Conservation (phyloP, 225 moss, liverwort and hornwort species). For the Polytrichum formosum region DNA sequence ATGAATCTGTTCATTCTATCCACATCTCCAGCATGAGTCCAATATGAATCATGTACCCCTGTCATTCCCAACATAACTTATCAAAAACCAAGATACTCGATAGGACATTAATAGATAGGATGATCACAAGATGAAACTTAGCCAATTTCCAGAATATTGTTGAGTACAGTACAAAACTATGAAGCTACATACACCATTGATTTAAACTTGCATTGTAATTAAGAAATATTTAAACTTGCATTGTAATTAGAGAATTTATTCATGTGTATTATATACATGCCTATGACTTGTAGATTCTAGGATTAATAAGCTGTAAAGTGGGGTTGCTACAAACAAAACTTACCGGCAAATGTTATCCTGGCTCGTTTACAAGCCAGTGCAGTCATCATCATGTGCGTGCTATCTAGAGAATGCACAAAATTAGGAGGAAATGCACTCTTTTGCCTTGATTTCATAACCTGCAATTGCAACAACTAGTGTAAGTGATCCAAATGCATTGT, state of each 20-base stretch:
- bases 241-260: too few species aligned
- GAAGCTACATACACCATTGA: too few species aligned
- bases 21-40: slow-evolving; percentile 54
- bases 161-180: too few species aligned
- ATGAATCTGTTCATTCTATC: slow-evolving; percentile 38
- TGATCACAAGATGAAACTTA: too few species aligned
- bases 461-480: slow-evolving; percentile 37
- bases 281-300: too few species aligned
- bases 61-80: not conserved
- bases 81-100: not conserved
- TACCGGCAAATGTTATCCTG: slow-evolving; percentile 46
- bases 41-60: slow-evolving; percentile 68
- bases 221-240: too few species aligned
- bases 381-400: slow-evolving; percentile 74
- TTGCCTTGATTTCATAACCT: slow-evolving; percentile 46
- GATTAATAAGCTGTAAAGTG: too few species aligned
- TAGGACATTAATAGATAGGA: too few species aligned
- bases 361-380: slow-evolving; percentile 45
- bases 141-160: too few species aligned
- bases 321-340: not conserved
- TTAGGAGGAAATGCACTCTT: slow-evolving; percentile 65
- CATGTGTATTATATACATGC: too few species aligned
- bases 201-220: too few species aligned
- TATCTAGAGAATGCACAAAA: slow-evolving; percentile 64
- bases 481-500: too few species aligned